These are phyloP conservation scores for Russula compacta DNA, from an alignment of 768 basidiomycete species.

Conservation along the genomic window DNA sequence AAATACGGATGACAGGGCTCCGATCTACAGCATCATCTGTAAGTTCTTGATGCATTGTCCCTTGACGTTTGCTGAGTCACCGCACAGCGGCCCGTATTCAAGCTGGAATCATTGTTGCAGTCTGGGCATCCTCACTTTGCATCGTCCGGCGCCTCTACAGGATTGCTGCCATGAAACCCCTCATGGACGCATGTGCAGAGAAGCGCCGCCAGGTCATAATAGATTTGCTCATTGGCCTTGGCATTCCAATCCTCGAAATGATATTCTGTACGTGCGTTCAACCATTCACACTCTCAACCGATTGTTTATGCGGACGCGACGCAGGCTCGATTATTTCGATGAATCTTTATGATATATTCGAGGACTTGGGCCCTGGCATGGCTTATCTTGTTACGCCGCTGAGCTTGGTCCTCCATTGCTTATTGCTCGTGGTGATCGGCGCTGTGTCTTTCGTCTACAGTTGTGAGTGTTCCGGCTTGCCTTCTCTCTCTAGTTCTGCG, in stretches of 20 bases:
- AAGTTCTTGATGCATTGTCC: background rate
- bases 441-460: slow-evolving; percentile 30
- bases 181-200: slow-evolving; percentile 18
- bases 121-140: slow-evolving; percentile 34
- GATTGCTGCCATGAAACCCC: slow-evolving; percentile 34
- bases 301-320: background rate
- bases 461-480: slow-evolving; percentile 23
- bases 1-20: background rate
- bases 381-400: slow-evolving; percentile 25
- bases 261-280: background rate
- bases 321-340: background rate
- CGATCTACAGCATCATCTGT: background rate
- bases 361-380: slow-evolving; percentile 45
- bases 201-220: background rate
- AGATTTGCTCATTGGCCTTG: slow-evolving; percentile 24
- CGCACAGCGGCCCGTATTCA: slow-evolving; percentile 32
- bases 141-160: slow-evolving; percentile 42
- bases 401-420: slow-evolving; percentile 26
- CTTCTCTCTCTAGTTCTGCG: background rate
- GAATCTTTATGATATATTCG: slow-evolving; percentile 11
- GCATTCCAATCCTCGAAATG: slow-evolving; percentile 2
- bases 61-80: background rate
- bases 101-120: slow-evolving; percentile 28
- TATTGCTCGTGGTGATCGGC: slow-evolving; percentile 22
- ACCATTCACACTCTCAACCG: background rate